Conservation (phyloP, 345 rosid species). For the Punica granatum region DNA sequence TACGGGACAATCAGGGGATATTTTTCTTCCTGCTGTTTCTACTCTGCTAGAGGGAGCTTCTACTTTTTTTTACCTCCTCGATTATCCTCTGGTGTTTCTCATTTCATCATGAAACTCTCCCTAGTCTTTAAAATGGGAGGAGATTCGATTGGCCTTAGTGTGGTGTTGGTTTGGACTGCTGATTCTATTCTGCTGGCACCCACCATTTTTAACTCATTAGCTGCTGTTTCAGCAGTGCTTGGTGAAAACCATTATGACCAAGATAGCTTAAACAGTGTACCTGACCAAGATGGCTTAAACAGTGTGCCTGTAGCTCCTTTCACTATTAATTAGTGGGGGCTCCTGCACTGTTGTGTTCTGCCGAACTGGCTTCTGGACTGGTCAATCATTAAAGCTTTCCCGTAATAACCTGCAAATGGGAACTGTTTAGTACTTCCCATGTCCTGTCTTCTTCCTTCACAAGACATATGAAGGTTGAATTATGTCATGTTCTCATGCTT, state of each 20-base stretch:
- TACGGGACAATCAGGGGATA: background rate
- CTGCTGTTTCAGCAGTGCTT: background rate
- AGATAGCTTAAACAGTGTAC: too few species aligned
- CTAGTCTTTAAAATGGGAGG: background rate
- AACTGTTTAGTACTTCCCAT: background rate
- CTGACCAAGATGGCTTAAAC: background rate
- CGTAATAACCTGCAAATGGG: background rate
- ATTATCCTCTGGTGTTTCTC: background rate
- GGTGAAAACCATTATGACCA: constrained; percentile 1
- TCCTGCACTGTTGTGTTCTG: background rate
- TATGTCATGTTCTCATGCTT: background rate
- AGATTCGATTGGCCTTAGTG: background rate
- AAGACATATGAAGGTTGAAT: background rate
- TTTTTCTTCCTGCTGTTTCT: background rate
- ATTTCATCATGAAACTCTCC: background rate
- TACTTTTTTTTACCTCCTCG: background rate
- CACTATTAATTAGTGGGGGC: background rate
- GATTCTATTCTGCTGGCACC: background rate
- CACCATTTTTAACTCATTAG: background rate
- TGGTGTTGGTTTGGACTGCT: background rate
- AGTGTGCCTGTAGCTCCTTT: background rate
- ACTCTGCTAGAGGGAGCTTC: background rate
- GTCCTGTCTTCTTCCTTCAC: background rate
- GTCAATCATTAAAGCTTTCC: background rate
- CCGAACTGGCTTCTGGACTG: background rate